A percentile compares a stretch with the other conserved stretches of the same genome.
phyloP scores from a whole-genome alignment of 108 stramenopile species.

The Parietichytrium sp. region DNA sequence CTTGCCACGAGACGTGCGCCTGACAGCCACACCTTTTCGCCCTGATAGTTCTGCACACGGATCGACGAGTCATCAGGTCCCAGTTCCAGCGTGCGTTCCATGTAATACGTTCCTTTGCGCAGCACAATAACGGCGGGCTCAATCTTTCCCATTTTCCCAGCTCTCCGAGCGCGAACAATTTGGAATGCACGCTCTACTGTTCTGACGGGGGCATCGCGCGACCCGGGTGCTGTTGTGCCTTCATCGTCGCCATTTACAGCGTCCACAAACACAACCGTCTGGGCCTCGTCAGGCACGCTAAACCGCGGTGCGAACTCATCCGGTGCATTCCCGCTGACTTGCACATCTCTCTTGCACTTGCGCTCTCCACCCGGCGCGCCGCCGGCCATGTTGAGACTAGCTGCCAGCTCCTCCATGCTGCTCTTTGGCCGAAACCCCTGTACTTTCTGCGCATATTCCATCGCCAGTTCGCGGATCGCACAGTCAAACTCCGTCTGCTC shows the following conservation, averaged over 20 bases:
- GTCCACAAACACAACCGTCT: not conserved
- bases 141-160: not conserved
- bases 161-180: not conserved
- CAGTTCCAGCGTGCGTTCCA: not conserved
- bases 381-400: not conserved
- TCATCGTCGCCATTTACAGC: not conserved
- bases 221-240: not conserved
- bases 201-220: not conserved
- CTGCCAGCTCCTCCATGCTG: not conserved
- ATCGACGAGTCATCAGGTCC: not conserved
- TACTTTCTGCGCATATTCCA: not conserved
- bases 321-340: not conserved
- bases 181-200: not conserved
- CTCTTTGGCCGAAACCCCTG: not conserved
- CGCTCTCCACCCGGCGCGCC: not conserved
- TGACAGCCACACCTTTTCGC: conserved; percentile 16
- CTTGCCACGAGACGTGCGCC: not conserved
- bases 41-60: not conserved
- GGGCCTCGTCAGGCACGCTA: not conserved
- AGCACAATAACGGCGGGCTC: conserved; percentile 8
- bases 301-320: not conserved
- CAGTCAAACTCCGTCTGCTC: conserved; percentile 35
- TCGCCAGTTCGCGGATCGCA: not conserved
- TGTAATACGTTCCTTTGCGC: not conserved
- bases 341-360: not conserved